Conservation (phyloP, 2,329 filamentous ascomycete genomes). For the Colletotrichum higginsianum region DNA sequence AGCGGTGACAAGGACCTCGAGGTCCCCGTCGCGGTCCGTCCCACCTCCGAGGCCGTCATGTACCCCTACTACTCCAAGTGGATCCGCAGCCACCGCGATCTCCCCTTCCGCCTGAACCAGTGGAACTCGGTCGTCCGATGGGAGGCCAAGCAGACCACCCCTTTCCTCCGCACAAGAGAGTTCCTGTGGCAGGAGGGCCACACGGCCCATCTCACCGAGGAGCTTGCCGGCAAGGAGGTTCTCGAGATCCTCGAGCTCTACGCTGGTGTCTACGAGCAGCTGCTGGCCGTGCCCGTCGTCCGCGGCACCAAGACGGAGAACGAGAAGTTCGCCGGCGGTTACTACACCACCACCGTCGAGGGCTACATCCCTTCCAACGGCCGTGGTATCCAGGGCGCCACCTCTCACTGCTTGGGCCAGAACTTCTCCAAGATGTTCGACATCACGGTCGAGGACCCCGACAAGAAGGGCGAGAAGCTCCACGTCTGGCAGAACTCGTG, state of each 20-base stretch:
- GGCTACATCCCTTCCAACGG: conserved; percentile 97
- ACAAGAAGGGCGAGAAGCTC: conserved; percentile 83
- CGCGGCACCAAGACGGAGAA: conserved; percentile 96
- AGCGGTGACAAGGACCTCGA: conserved; percentile 95
- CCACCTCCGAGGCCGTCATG: conserved; percentile 85
- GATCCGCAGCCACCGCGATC: conserved; percentile 96
- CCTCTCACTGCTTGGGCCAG: conserved; percentile 94
- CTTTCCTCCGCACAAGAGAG: conserved; percentile 91
- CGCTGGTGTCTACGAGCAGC: conserved; percentile 90
- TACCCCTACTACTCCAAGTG: conserved; percentile 97
- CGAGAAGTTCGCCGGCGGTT: conserved; percentile 96
- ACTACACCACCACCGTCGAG: conserved; percentile 97
- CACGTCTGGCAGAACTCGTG: conserved; percentile 99
- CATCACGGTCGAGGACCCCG: conserved; percentile 95
- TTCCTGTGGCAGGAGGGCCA: conserved; percentile 99
- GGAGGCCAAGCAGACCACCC: conserved; percentile 95
- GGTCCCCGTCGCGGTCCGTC: conserved; percentile 78
- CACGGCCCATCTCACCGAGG: conserved; percentile 87
- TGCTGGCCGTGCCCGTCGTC: conserved; percentile 95
- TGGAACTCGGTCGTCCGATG: conserved; percentile 96
- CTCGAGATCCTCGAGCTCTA: conserved; percentile 95
- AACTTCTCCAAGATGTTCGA: conserved; percentile 99
- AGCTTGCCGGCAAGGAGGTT: conserved; percentile 87
- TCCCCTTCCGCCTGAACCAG: conserved; percentile 94
- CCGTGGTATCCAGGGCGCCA: conserved; percentile 95